Base-by-base conservation (phyloP, 148 eudicot genomes). In the Amaranthus cruentus region DNA sequence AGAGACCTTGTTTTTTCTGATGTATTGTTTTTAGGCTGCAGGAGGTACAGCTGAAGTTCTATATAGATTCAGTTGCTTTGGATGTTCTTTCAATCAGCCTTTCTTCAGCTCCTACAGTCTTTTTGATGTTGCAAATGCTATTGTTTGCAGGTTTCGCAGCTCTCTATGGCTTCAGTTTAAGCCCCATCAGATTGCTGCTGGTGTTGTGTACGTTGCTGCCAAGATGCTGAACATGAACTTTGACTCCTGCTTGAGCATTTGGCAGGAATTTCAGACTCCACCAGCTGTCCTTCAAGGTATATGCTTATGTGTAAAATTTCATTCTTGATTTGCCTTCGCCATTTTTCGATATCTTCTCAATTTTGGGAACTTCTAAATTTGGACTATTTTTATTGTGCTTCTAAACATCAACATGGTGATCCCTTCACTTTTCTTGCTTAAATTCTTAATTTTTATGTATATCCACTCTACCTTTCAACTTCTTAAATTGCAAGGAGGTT, bases 151-250 rank as follows among this genome's bases (percentile, higher is more conserved):
- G 91, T 87, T 96, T 66, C 80, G 94, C 55, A 96, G 92, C 78
- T 90, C 99, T 3, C 83, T 95, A 43, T 95, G 98, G 96, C 96
- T 95, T 64, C 98, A 95, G 71, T 95, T 90, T 78, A 96, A 96
- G 75, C 99, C 99, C 18, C 90, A 90, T 68, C 92, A 96, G 80
- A 96, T 96, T 75, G 99, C 99, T 79, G 97, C 97, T 60, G 99
- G 99, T 47, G 93, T 92, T 80, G 96, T 90, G 61, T 90, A 86
- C 76, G 90, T 92, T 78, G 97, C 99, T 78, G 88, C 94, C 50
- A 96, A 87, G 83, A 78, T 85, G 82, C 72, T 96, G 62, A 92
- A 87, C 76, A 77, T 92, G 86, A 88, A 88, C 83, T 85, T 88
- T 54, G 80, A 90, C 69, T 84, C 88, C 63, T 89, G 81, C 81